Base-by-base conservation (phyloP, 2,329 filamentous ascomycete species). In the Diaporthe capsici region DNA sequence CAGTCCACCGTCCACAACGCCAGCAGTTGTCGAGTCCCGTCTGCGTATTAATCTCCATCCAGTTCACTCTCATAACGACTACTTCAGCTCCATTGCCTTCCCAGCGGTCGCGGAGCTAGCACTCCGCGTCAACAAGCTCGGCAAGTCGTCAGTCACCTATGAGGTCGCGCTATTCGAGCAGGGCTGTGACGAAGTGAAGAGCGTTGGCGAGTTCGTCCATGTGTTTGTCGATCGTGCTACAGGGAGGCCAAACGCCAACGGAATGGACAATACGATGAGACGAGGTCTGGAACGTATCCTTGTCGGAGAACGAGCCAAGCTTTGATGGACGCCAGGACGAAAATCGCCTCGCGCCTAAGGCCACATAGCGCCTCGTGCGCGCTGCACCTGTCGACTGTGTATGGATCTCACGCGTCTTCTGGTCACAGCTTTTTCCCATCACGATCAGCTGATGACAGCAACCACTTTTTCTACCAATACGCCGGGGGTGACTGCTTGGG, bases 111-210 rank as follows among this genome's bases (percentile, higher is more conserved):
- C 97, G 0, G 95, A 98, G 79, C 88, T 98, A 6, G 94, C 92
- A 1, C 84, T 98, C 58, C 90, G 95, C 17, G 95, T 98, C 49
- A 94, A 93, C 79, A 96, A 93, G 83, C 88, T 98, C 10, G 95
- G 96, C 5, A 94, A 91, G 79, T 95, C 94, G 37, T 98, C 95
- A 81, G 95, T 98, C 12, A 94, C 92, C 17, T 98, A 98, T 81
- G 96, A 98, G 82, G 91, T 98, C 75, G 97, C 92, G 0, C 88
- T 98, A 1, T 98, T 98, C 81, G 92, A 95, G 82, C 88, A 90
- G 76, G 94, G 93, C 0, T 86, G 92, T 3, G 91, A 94, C 1
- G 86, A 90, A 28, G 94, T 97, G 13, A 95, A 94, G 82, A 95
- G 95, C 15, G 95, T 98, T 0, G 95, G 95, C 1, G 93, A 94